Conservation (phyloP, 208 protist species). For the Leishmania braziliensis region DNA sequence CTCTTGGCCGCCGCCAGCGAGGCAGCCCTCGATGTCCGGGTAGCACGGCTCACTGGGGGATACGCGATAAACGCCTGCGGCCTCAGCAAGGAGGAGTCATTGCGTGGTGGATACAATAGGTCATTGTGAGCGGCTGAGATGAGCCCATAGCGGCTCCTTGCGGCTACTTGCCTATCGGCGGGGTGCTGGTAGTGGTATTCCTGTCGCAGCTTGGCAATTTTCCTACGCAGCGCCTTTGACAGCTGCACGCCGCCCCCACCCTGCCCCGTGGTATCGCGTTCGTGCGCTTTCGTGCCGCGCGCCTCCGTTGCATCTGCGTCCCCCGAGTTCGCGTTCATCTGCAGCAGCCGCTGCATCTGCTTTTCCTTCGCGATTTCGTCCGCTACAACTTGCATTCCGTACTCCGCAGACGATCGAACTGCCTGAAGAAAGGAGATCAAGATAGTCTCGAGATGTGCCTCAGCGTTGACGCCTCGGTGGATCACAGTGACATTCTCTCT, state of each 20-base stretch:
- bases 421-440: conserved; percentile 61
- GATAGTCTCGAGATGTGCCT: conserved; percentile 64
- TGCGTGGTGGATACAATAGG: conserved; percentile 67
- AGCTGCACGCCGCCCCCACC: conserved; percentile 33
- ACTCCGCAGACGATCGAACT: conserved; percentile 69
- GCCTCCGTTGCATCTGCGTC: conserved; percentile 23
- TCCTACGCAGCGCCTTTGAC: conserved; percentile 53
- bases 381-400: conserved; percentile 90
- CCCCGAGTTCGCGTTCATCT: conserved; percentile 55
- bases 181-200: conserved; percentile 51
- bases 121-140: conserved; percentile 70
- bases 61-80: conserved; percentile 48
- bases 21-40: conserved; percentile 9
- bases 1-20: conserved; percentile 29
- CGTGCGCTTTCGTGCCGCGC: conserved; percentile 22
- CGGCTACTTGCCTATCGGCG: conserved; percentile 20
- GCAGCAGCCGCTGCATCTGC: conserved; percentile 90
- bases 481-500: conserved; percentile 88
- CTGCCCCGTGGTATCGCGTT: conserved; percentile 10
- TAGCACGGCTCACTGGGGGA: conserved; percentile 34
- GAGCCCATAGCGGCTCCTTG: conserved; percentile 63
- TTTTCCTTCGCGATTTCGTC: conserved; percentile 90
- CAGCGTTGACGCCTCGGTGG: conserved; percentile 66
- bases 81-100: conserved; percentile 53
- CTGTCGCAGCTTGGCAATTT: conserved; percentile 44